Evolutionary conservation across 176 grass and related monocot genomes (phyloP).

Genomic region (Musa schizocarpa): DNA sequence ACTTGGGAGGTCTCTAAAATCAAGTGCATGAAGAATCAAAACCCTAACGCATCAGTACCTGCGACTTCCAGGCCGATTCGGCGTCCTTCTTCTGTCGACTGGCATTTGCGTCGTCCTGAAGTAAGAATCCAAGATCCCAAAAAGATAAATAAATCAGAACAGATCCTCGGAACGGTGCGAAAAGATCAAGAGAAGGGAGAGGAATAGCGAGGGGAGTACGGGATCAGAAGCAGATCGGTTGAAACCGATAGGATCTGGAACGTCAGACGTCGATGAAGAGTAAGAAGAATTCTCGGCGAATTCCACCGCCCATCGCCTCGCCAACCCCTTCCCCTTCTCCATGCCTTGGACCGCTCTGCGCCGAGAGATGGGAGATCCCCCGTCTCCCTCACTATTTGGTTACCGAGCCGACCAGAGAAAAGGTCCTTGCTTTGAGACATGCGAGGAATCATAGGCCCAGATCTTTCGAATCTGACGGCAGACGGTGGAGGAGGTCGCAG

Average conservation of each 20-base stretch:
- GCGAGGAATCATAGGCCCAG: background rate
- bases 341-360: conserved; percentile 17
- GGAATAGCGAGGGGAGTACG: conserved; percentile 16
- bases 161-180: background rate
- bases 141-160: background rate
- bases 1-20: no score
- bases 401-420: background rate
- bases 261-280: conserved; percentile 22
- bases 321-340: conserved; percentile 90
- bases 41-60: conserved; percentile 39
- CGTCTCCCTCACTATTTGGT: background rate
- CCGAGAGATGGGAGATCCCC: background rate
- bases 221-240: conserved; percentile 54
- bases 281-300: conserved; percentile 49
- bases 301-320: conserved; percentile 85
- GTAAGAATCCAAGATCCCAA: background rate
- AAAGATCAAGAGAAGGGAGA: background rate
- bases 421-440: background rate
- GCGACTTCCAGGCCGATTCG: conserved; percentile 73
- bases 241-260: conserved; percentile 76
- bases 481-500: background rate
- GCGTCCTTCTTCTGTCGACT: conserved; percentile 80
- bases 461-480: background rate
- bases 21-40: background rate
- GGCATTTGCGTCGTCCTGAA: conserved; percentile 63